Evolutionary conservation across 2,329 filamentous ascomycete genomes (phyloP), one percentile per base, ranked within the genome.

Genomic region (Aureobasidium sp.): DNA sequence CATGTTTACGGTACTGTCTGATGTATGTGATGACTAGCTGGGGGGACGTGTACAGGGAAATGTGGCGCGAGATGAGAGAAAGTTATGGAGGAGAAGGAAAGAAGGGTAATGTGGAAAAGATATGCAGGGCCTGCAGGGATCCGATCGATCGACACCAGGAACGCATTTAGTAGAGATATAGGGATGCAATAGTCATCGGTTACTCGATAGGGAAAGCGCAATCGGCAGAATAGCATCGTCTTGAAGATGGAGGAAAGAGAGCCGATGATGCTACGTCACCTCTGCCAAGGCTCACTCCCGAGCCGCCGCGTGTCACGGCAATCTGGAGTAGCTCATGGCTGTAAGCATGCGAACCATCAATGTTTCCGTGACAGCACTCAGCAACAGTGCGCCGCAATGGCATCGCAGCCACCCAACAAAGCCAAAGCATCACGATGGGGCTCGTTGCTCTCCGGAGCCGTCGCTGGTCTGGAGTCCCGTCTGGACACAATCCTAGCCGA

Each of bases 401-500:
- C 62, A 34, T 59, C 61, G 6, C 59, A 63, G 37, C 52, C 46
- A 39, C 63, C 50, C 34, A 53, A 51, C 53, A 65, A 64, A 53
- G 32, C 64, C 29, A 66, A 66, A 48, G 56, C 55, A 37, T 52
- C 62, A 52, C 34, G 75, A 67, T 77, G 76, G 76, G 75, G 76
- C 61, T 75, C 73, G 36, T 88, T 96, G 72, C 82, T 97, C 64
- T 89, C 92, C 67, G 90, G 93, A 75, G 92, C 93, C 66, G 91
- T 97, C 64, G 92, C 92, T 61, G 92, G 92, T 64, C 89, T 99
- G 63, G 94, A 99, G 77, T 95, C 92, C 64, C 87, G 90, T 47
- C 83, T 99, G 64, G 94, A 99, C 74, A 92, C 85, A 55, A 96
- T 99, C 63, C 82, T 99, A 64, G 86, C 91, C 60, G 92, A 97